Percentiles rank a stretch among this genome's conserved stretches.
These are phyloP conservation scores for Lichtheimia corymbifera DNA, from an alignment of 371 early-diverging fungal genomes.

Conservation along the genomic window DNA sequence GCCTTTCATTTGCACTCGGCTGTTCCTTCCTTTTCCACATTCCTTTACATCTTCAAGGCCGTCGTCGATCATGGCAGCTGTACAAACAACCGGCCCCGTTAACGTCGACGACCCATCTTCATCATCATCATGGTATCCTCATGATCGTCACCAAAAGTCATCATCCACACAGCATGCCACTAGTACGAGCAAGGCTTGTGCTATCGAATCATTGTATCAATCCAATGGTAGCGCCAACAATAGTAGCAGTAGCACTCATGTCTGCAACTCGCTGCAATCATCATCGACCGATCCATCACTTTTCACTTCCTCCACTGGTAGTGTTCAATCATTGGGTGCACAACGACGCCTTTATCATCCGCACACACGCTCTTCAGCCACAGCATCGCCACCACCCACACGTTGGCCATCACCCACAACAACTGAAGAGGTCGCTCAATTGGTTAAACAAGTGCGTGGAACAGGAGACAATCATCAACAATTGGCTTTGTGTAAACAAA, in stretches of 20 bases:
- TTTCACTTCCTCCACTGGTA: conserved; percentile 8
- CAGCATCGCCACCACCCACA: neutral
- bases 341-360: conserved; percentile 3
- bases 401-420: conserved; percentile 9
- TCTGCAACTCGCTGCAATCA: neutral
- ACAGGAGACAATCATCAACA: conserved; percentile 1
- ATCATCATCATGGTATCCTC: neutral
- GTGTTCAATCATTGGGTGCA: conserved; percentile 5
- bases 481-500: conserved; percentile 1
- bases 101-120: neutral
- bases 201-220: too few relatives aligned
- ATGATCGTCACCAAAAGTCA: neutral
- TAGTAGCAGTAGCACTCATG: neutral
- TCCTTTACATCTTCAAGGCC: too few relatives aligned
- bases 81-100: neutral
- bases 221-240: neutral
- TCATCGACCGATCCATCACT: conserved; percentile 7
- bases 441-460: neutral
- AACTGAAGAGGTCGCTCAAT: neutral
- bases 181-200: too few relatives aligned
- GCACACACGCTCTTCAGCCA: neutral
- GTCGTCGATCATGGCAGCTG: conserved; percentile 12
- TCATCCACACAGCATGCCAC: too few relatives aligned
- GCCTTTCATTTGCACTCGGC: neutral
- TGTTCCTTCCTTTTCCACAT: neutral